Evolutionary conservation across 2,329 filamentous ascomycete species (phyloP).

Genomic region (Colletotrichum euphorbiae): DNA sequence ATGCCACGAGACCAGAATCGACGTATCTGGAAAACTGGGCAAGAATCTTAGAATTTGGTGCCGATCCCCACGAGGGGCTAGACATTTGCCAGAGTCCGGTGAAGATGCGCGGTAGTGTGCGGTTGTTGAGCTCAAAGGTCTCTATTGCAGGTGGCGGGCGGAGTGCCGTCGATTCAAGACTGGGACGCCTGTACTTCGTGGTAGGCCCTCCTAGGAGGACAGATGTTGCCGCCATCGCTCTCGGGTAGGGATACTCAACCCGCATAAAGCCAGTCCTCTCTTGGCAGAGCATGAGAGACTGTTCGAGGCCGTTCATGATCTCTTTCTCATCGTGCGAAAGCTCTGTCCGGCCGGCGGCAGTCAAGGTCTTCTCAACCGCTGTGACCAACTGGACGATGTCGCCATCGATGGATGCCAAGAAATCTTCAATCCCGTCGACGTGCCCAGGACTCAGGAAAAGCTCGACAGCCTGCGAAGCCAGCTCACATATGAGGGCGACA

Average conservation of each 20-base stretch:
- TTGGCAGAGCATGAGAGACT: not conserved
- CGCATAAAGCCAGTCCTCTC: not conserved
- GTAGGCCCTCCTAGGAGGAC: conserved; percentile 13
- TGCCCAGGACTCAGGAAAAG: conserved; percentile 4
- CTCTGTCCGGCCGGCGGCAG: conserved; percentile 41
- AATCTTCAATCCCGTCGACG: not conserved
- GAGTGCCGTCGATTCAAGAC: no score
- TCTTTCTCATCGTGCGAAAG: conserved; percentile 39
- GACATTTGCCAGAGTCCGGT: conserved; percentile 50
- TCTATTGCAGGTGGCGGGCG: conserved; percentile 30
- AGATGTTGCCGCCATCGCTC: conserved; percentile 18
- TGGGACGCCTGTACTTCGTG: not conserved
- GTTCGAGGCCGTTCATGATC: not conserved
- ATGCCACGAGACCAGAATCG: conserved; percentile 44
- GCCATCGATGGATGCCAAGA: conserved; percentile 43
- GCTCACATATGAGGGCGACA: conserved; percentile 36
- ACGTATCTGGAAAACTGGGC: conserved; percentile 44
- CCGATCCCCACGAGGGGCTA: conserved; percentile 47
- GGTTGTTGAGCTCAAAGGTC: conserved; percentile 43
- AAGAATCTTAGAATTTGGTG: conserved; percentile 43
- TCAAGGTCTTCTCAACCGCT: conserved; percentile 49
- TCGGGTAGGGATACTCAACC: conserved; percentile 10
- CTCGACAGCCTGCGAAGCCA: conserved; percentile 30
- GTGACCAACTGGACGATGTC: conserved; percentile 52
- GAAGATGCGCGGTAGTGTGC: conserved; percentile 46